Percentiles rank a stretch among this genome's conserved stretches.
Conservation (phyloP, 1,284 basidiomycete genomes). For the Earliella scabrosa region DNA sequence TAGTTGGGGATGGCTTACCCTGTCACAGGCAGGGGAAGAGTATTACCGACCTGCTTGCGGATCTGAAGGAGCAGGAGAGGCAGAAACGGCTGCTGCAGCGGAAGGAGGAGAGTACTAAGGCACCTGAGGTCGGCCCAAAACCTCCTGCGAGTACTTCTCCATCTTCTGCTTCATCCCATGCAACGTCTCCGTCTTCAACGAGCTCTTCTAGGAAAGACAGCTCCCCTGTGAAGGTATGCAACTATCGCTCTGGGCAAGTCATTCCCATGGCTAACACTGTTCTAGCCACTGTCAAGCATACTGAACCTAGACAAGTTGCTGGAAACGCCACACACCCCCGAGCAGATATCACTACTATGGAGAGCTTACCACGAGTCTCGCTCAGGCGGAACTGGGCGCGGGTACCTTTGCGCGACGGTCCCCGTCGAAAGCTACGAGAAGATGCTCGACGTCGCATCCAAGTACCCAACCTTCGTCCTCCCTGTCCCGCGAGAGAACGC, state of each 20-base stretch:
- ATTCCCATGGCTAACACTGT: too few species aligned
- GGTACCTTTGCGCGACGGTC: constrained; percentile 83
- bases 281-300: constrained; percentile 79
- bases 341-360: constrained; percentile 84
- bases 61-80: constrained; percentile 35
- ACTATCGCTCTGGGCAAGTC: neutral
- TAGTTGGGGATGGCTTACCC: neutral
- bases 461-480: constrained; percentile 79
- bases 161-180: constrained; percentile 18
- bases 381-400: constrained; percentile 76
- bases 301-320: constrained; percentile 78
- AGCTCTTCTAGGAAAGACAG: constrained; percentile 57
- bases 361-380: constrained; percentile 86
- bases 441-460: constrained; percentile 65
- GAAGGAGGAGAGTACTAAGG: constrained; percentile 30
- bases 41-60: constrained; percentile 33
- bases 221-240: constrained; percentile 69
- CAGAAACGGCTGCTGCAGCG: constrained; percentile 30
- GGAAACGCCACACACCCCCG: constrained; percentile 69
- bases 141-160: constrained; percentile 25
- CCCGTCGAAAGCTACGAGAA: constrained; percentile 74
- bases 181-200: constrained; percentile 12
- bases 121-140: constrained; percentile 17
- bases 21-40: constrained; percentile 31
- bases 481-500: constrained; percentile 65